These are phyloP conservation scores for Malus domestica DNA, from an alignment of 306 rosid species.

Conservation along the genomic window DNA sequence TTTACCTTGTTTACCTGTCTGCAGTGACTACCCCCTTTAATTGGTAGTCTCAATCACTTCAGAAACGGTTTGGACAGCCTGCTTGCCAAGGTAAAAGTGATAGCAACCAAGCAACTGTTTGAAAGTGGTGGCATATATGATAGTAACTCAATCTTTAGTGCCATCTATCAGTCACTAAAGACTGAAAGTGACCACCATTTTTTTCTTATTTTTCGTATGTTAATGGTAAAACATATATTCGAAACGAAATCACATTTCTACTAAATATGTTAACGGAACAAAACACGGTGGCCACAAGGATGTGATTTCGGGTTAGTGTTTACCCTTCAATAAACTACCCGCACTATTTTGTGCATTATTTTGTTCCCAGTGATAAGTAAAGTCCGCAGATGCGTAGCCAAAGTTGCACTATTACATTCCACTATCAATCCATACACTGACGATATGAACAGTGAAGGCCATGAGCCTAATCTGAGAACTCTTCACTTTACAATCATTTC, in stretches of 20 bases:
- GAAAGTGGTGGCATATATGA: not conserved
- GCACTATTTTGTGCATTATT: not conserved
- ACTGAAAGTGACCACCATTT: not conserved
- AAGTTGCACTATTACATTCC: not conserved
- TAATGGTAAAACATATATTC: no score
- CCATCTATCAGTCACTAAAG: not conserved
- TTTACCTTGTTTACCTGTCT: not conserved
- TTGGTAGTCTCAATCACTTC: not conserved
- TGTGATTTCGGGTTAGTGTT: not conserved
- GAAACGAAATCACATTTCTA: no score
- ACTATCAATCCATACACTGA: not conserved
- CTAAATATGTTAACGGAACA: no score
- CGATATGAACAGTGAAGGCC: not conserved
- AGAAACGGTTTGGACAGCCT: not conserved
- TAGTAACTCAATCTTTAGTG: not conserved
- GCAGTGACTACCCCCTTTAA: not conserved
- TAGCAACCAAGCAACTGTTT: not conserved
- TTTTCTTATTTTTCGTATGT: not conserved
- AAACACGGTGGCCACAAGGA: no score
- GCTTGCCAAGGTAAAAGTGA: not conserved
- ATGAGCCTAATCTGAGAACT: not conserved
- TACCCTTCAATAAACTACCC: no score
- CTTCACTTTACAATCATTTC: not conserved
- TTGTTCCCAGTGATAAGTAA: not conserved
- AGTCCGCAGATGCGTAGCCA: conserved; percentile 6